These are phyloP conservation scores for Ogataea philodendri DNA, from an alignment of 805 yeast species.

Conservation along the genomic window DNA sequence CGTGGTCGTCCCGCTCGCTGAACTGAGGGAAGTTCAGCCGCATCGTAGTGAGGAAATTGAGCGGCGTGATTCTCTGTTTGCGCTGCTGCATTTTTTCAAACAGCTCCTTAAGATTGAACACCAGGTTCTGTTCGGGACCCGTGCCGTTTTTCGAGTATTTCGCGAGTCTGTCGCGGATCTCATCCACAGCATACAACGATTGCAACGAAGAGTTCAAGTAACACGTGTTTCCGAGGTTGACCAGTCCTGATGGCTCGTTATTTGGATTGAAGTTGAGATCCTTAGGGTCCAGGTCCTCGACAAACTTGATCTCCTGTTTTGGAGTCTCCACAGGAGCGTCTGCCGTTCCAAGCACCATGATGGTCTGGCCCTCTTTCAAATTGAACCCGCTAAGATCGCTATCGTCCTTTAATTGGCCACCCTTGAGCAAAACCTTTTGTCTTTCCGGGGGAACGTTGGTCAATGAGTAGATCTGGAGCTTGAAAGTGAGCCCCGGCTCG, in stretches of 20 bases:
- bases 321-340: conserved; percentile 43
- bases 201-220: conserved; percentile 72
- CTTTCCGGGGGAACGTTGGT: conserved; percentile 86
- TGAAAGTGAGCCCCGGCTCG: conserved; percentile 61
- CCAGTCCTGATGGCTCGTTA: conserved; percentile 60
- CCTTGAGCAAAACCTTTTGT: conserved; percentile 86
- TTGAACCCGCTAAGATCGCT: conserved; percentile 46
- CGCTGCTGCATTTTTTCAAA: conserved; percentile 43
- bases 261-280: conserved; percentile 23
- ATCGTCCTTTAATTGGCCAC: conserved; percentile 82
- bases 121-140: conserved; percentile 29
- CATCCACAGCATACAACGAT: conserved; percentile 47
- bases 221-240: conserved; percentile 75
- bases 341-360: conserved; percentile 89
- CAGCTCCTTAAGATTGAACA: conserved; percentile 39
- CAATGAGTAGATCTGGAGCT: conserved; percentile 62
- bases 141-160: conserved; percentile 21
- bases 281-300: conserved; percentile 56
- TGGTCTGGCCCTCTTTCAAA: conserved; percentile 60
- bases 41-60: conserved; percentile 59
- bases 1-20: conserved; percentile 69
- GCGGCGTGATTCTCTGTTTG: conserved; percentile 58
- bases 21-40: conserved; percentile 83
- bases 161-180: conserved; percentile 36
- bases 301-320: conserved; percentile 51